These are phyloP conservation scores for Sisymbrium irio DNA, from an alignment of 345 rosid species.

Conservation along the genomic window DNA sequence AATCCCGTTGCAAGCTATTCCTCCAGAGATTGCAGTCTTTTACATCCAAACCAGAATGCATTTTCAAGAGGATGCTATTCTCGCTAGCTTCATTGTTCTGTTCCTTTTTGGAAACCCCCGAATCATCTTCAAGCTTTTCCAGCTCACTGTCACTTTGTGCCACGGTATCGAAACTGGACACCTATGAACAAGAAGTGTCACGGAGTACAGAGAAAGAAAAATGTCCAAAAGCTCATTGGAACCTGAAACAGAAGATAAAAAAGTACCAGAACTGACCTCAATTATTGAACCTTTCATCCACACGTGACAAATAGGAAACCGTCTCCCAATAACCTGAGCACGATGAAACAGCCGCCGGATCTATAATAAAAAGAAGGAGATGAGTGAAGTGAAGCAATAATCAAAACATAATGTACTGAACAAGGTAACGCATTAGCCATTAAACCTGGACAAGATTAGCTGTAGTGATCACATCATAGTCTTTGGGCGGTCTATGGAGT, in stretches of 20 bases:
- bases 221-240: slow-evolving; percentile 1
- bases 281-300: slow-evolving; percentile 48
- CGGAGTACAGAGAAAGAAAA: background rate
- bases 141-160: slow-evolving; percentile 31
- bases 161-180: slow-evolving; percentile 80
- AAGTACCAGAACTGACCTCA: slow-evolving; percentile 52
- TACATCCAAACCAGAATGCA: slow-evolving; percentile 41
- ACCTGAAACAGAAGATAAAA: background rate
- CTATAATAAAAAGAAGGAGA: slow-evolving; percentile 36
- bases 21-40: slow-evolving; percentile 68
- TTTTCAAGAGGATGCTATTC: slow-evolving; percentile 26
- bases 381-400: slow-evolving; percentile 15
- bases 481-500: slow-evolving; percentile 73
- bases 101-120: slow-evolving; percentile 10
- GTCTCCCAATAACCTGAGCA: slow-evolving; percentile 58
- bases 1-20: slow-evolving; percentile 77
- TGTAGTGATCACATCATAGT: slow-evolving; percentile 90
- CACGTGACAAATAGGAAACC: slow-evolving; percentile 85
- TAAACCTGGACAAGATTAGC: slow-evolving; percentile 74
- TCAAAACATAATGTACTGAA: background rate
- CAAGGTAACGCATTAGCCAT: background rate
- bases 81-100: slow-evolving; percentile 38
- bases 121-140: slow-evolving; percentile 14
- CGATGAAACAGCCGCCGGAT: slow-evolving; percentile 50
- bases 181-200: slow-evolving; percentile 43